Base-by-base conservation (phyloP, 441 rosid species). In the Sinapis alba region DNA sequence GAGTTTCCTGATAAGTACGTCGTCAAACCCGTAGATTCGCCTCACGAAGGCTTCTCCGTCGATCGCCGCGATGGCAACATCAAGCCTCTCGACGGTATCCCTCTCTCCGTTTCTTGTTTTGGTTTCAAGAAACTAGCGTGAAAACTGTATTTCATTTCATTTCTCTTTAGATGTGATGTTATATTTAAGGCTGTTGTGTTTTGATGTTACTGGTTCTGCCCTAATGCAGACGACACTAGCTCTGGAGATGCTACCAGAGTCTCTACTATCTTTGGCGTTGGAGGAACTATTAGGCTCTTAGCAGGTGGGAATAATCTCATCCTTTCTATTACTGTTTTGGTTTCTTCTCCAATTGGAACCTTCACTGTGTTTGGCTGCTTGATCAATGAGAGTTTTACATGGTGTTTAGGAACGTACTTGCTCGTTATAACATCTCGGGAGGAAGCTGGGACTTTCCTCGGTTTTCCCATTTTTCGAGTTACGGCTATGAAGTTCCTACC, bases 1-100 rank as follows among this genome's bases (percentile, higher is more conserved):
- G 98, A 95, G 72, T 93, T 86, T 66, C 86, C 79, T 26, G 97
- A 89, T 58, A 90, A 82, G 85, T 95, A 83, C 80, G 91, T 95
- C 69, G 78, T 93, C 81, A 88, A 81, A 74, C 81, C 97, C 32
- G 62, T 80, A 16, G 87, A 83, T 36, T 86, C 87, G 74, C 89
- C 90, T n/a, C 83, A 78, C 20, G 81, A 83, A 27, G 98, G 97
- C 79, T 95, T 95, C 91, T 86, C 85, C 45, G 84, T 93, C 70
- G 71, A 66, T 72, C 93, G 98, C 30, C 84, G 85, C 41, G 88
- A 88, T 68, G 98, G 99, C 16, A 79, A 81, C 75, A 77, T 95
- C 76, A 81, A 84, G 75, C 82, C 75, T 38, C 86, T 91, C 15
- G 71, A 66, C 23, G 94, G 95, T 87, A 75, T 36, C 81, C 36